These are phyloP conservation scores for Agrostemma githago DNA, from an alignment of 148 eudicot genomes.

Conservation along the genomic window DNA sequence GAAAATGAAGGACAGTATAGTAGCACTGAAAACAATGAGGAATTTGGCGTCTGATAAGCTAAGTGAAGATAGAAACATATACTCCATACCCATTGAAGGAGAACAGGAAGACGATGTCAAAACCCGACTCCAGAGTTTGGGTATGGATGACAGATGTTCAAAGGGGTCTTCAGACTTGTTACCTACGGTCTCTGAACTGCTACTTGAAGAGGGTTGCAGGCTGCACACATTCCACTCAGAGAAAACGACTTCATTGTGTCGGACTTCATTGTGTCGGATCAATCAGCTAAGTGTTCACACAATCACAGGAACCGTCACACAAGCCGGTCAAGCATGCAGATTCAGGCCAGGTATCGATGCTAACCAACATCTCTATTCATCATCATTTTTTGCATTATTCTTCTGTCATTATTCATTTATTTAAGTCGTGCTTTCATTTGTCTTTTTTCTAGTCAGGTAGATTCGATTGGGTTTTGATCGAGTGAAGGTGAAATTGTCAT, in stretches of 20 bases:
- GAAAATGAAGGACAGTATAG: slow-evolving; percentile 20
- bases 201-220: slow-evolving; percentile 66
- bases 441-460: too few species aligned
- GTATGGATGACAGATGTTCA: slow-evolving; percentile 64
- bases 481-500: too few species aligned
- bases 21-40: slow-evolving; percentile 28
- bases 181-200: slow-evolving; percentile 43
- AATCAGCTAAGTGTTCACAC: neutral
- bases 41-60: slow-evolving; percentile 17
- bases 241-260: slow-evolving; percentile 53
- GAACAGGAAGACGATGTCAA: slow-evolving; percentile 25
- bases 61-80: slow-evolving; percentile 28
- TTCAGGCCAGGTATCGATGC: too few species aligned
- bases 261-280: too few species aligned
- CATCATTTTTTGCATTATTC: too few species aligned
- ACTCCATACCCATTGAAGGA: slow-evolving; percentile 26
- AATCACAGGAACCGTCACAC: too few species aligned
- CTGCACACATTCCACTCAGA: slow-evolving; percentile 70
- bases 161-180: slow-evolving; percentile 34
- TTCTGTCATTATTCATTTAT: too few species aligned
- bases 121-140: slow-evolving; percentile 36
- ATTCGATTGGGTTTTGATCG: too few species aligned
- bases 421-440: too few species aligned
- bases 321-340: too few species aligned
- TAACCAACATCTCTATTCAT: too few species aligned